Evolutionary conservation across 176 grass and related monocot species (phyloP), one percentile per base, ranked within the genome.

Genomic region (Stipa capillata): DNA sequence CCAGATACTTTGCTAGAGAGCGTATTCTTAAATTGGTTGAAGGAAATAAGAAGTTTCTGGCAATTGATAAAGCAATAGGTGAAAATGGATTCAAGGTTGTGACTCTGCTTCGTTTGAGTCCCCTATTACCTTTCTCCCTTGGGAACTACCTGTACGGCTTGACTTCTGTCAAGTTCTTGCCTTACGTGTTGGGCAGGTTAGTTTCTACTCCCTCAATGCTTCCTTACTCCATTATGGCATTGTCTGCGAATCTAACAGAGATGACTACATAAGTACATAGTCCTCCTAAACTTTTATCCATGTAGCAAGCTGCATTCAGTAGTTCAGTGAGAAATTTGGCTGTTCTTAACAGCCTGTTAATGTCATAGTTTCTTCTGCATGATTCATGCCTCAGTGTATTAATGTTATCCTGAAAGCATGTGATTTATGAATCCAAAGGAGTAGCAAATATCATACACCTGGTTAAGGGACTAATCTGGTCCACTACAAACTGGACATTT

Each of bases 11-110:
- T 76, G 96, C 96, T 15, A 89, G 96, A 59, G 96, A 99, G 37
- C 81, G 96, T 12, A 99, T 99, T 81, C 92, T 99, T 44, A 99
- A 99, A 82, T 31, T 95, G 86, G 96, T 99, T 9, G 90, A 99
- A 88, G 96, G 96, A 78, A 99, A 99, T 76, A 99, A 95, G 75
- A 99, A 93, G 79, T 99, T 99, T 84, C 82, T 90, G 41, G 96
- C 96, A 49, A 99, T 99, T 79, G 96, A 99, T 73, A 99, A 95
- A 85, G 96, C 96, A 71, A 99, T 99, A 41, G 96, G 96, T 71
- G 92, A 95, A 87, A 99, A 99, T 85, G 92, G 96, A n/a, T 99
- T 99, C 56, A 95, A 83, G 72, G 71, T 99, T 52, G 96, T 99
- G 68, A 99, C 92, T 80, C 88, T 99, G 24, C 93, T 99, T 64